These are phyloP conservation scores for Rhizopus delemar DNA, from an alignment of 371 early-diverging fungal genomes.

Conservation along the genomic window DNA sequence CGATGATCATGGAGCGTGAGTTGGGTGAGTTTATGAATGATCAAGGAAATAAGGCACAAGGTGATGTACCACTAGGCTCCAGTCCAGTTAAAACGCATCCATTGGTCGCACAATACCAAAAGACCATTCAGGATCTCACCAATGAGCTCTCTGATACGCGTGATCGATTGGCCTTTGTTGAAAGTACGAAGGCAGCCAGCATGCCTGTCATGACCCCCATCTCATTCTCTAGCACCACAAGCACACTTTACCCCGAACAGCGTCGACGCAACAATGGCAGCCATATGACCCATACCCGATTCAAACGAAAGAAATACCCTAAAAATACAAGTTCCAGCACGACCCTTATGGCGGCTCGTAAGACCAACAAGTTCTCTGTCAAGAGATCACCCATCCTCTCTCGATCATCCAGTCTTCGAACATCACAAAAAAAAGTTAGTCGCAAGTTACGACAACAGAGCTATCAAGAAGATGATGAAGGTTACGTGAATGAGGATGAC, in stretches of 20 bases:
- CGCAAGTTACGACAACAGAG: slow-evolving; percentile 1
- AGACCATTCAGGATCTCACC: slow-evolving; percentile 57
- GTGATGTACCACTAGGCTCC: background rate
- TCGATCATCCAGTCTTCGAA: slow-evolving; percentile 22
- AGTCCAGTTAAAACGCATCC: slow-evolving; percentile 46
- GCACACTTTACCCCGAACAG: slow-evolving; percentile 21
- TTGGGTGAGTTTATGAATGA: slow-evolving; percentile 42
- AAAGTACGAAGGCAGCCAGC: slow-evolving; percentile 26
- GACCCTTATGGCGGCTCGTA: slow-evolving; percentile 18
- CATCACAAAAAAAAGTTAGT: slow-evolving; percentile 2
- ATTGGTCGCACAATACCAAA: slow-evolving; percentile 59
- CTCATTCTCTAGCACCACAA: slow-evolving; percentile 26
- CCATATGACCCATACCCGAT: slow-evolving; percentile 9
- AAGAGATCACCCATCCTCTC: slow-evolving; percentile 19
- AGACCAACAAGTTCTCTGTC: slow-evolving; percentile 12
- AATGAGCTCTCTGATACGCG: slow-evolving; percentile 55
- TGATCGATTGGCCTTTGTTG: slow-evolving; percentile 36
- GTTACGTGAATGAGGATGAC: slow-evolving; percentile 30
- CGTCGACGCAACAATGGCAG: slow-evolving; percentile 13
- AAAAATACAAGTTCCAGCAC: slow-evolving; percentile 31
- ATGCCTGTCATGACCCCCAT: slow-evolving; percentile 18
- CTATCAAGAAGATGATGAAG: slow-evolving; percentile 35
- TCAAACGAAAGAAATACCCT: slow-evolving; percentile 18
- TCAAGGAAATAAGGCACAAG: slow-evolving; percentile 4
- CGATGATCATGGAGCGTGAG: slow-evolving; percentile 59